Percentiles rank a stretch among this genome's conserved stretches.
These are phyloP conservation scores for Pinus taeda DNA, from an alignment of 75 land plant species.

Conservation along the genomic window DNA sequence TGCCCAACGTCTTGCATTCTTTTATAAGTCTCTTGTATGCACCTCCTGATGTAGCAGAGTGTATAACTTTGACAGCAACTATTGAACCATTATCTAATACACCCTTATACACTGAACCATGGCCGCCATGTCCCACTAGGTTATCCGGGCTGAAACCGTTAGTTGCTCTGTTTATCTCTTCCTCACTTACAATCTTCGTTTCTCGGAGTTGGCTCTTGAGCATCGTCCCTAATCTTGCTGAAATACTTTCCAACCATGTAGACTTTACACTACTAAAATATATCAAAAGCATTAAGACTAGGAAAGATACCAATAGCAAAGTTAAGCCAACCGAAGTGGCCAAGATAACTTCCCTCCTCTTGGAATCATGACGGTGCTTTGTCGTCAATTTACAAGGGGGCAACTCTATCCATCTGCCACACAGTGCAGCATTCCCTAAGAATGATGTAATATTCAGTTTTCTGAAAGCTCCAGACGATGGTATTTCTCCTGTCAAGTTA, in stretches of 20 bases:
- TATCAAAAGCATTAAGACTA: no score
- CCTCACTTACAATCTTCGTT: background rate
- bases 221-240: background rate
- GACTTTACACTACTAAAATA: background rate
- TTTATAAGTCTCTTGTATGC: background rate
- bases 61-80: background rate
- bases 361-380: no score
- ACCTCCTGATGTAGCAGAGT: background rate
- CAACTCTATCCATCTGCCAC: slow-evolving; percentile 7
- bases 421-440: slow-evolving; percentile 20
- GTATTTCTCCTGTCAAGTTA: slow-evolving; percentile 22
- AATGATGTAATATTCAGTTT: slow-evolving; percentile 12
- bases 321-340: background rate
- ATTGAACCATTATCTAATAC: background rate
- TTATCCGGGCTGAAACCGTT: slow-evolving; percentile 17
- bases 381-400: background rate
- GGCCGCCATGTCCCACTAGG: background rate
- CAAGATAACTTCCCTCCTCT: background rate
- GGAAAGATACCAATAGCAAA: background rate
- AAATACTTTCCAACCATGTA: background rate
- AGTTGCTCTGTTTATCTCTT: background rate
- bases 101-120: background rate
- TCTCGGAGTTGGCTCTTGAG: background rate
- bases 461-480: slow-evolving; percentile 18
- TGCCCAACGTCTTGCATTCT: slow-evolving; percentile 12